phyloP scores from a whole-genome alignment of 768 basidiomycete species.

The Lactarius hengduanensis region DNA sequence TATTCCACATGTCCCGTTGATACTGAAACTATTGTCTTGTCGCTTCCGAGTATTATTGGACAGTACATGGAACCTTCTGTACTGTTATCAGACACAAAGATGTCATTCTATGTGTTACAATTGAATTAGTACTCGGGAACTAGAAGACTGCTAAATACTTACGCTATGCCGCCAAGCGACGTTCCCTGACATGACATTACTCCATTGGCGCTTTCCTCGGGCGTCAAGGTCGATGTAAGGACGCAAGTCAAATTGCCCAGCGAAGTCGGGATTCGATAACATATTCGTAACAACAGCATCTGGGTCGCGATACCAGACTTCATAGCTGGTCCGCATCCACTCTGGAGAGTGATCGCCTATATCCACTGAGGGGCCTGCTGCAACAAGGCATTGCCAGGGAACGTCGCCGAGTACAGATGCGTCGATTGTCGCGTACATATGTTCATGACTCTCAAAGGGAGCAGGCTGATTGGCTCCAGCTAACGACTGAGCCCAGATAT shows the following conservation, averaged over 20 bases:
- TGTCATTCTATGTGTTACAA: too few relatives aligned
- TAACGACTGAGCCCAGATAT: background rate
- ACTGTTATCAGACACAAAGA: too few relatives aligned
- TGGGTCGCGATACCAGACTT: background rate
- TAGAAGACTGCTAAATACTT: too few relatives aligned
- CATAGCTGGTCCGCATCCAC: background rate
- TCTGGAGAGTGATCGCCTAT: background rate
- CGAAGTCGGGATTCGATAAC: too few relatives aligned
- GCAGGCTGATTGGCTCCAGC: background rate
- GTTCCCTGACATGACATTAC: too few relatives aligned
- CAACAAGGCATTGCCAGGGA: background rate
- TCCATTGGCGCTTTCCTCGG: too few relatives aligned
- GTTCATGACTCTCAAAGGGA: background rate
- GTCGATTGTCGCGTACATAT: background rate
- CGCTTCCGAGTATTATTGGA: background rate
- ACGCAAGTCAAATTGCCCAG: too few relatives aligned
- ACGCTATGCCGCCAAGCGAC: too few relatives aligned
- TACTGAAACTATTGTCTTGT: slow-evolving; percentile 8
- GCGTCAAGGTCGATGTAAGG: too few relatives aligned
- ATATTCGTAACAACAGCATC: background rate
- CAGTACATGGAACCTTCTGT: background rate
- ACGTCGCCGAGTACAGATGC: background rate
- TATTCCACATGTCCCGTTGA: background rate
- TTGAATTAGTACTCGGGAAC: too few relatives aligned
- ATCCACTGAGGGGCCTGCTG: background rate